Percentiles rank a stretch among this genome's conserved stretches.
These are phyloP conservation scores for Claviceps arundinis DNA, from an alignment of 2,329 filamentous ascomycete genomes.

Conservation along the genomic window DNA sequence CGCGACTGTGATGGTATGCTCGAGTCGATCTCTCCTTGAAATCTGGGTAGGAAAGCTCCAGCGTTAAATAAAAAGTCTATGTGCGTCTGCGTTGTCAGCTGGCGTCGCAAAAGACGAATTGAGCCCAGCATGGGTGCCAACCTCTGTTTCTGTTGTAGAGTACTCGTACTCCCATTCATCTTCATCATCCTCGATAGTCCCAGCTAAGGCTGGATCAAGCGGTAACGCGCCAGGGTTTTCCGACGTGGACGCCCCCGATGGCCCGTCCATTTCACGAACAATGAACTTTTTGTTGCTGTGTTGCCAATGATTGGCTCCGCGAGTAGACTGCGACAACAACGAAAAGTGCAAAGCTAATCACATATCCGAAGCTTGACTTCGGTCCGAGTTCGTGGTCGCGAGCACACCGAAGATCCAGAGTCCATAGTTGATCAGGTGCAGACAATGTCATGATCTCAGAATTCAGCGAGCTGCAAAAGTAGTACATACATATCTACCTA, in stretches of 20 bases:
- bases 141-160: constrained; percentile 49
- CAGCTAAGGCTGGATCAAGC: constrained; percentile 15
- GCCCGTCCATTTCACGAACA: constrained; percentile 1
- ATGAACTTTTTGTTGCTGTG: not conserved
- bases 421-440: not conserved
- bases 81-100: not conserved
- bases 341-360: not conserved
- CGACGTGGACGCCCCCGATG: not conserved
- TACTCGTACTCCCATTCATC: constrained; percentile 59
- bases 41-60: constrained; percentile 49
- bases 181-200: constrained; percentile 26
- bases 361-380: not conserved
- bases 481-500: too few species aligned
- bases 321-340: not conserved
- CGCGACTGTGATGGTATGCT: constrained; percentile 24
- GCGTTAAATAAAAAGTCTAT: constrained; percentile 50
- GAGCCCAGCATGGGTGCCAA: constrained; percentile 11
- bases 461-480: too few species aligned
- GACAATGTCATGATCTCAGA: not conserved
- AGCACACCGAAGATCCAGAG: not conserved
- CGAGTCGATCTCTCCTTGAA: constrained; percentile 34
- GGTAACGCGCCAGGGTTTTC: constrained; percentile 15
- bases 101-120: not conserved
- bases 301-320: not conserved
- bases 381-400: not conserved